Evolutionary conservation across 2,329 filamentous ascomycete genomes (phyloP).

Genomic region (Fusarium sp.): DNA sequence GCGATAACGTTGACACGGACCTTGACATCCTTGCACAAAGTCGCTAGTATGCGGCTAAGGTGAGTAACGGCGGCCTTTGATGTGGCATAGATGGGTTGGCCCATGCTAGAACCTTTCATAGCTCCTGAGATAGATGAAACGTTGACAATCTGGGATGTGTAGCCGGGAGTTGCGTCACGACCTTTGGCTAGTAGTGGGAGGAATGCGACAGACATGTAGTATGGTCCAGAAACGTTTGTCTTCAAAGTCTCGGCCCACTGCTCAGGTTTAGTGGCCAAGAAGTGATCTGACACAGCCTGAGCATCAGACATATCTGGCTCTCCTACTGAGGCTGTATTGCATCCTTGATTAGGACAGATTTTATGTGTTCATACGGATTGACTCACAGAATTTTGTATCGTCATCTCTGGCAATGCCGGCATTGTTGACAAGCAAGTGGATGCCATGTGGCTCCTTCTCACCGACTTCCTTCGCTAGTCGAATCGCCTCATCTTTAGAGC

Average conservation of each 20-base stretch:
- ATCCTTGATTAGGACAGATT: fast-evolving
- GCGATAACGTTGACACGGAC: conserved; percentile 19
- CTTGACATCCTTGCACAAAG: conserved; percentile 14
- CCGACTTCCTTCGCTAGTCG: neutral
- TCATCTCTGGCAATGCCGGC: conserved; percentile 12
- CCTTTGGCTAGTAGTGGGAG: conserved; percentile 4
- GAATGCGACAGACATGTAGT: conserved; percentile 17
- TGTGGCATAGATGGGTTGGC: neutral
- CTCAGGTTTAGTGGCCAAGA: neutral
- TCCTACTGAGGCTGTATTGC: neutral
- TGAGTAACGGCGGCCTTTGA: conserved; percentile 13
- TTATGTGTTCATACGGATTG: fast-evolving
- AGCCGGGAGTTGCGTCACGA: neutral
- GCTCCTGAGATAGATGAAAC: neutral
- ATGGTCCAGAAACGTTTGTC: conserved; percentile 6
- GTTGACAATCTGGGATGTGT: neutral
- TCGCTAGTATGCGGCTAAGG: conserved; percentile 20
- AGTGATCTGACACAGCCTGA: conserved; percentile 11
- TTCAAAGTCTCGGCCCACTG: conserved; percentile 1
- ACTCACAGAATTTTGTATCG: conserved; percentile 14
- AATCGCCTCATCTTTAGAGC: conserved; percentile 1
- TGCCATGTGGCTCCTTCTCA: neutral
- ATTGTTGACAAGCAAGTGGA: conserved; percentile 8
- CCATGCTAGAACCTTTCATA: conserved; percentile 10
- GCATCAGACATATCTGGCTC: neutral